Evolutionary conservation across 108 stramenopile species (phyloP).

Genomic region (Skeletonema tropicum): DNA sequence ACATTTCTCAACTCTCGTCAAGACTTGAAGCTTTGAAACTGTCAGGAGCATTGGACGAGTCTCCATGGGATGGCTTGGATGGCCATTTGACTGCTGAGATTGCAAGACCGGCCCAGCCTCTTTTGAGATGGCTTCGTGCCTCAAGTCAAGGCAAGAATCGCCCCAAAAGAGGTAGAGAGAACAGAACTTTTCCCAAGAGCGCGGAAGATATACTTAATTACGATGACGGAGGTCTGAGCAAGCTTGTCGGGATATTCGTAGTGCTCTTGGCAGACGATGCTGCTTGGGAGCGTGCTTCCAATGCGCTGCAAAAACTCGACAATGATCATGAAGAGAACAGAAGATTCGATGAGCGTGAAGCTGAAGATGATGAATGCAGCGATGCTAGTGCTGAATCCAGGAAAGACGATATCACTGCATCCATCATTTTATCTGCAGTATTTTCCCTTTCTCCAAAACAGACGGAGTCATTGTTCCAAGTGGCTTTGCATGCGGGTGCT

Average conservation of each 20-base stretch:
- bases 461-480: constrained; percentile 1
- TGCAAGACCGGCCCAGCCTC: background rate
- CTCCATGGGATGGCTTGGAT: constrained; percentile 36
- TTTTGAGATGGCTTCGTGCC: background rate
- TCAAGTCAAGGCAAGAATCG: background rate
- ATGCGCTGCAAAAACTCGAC: constrained; percentile 8
- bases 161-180: background rate
- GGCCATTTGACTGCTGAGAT: constrained; percentile 27
- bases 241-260: constrained; percentile 25
- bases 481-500: constrained; percentile 14
- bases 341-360: background rate
- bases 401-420: constrained; percentile 28
- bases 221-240: constrained; percentile 37
- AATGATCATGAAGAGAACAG: background rate
- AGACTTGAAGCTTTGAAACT: constrained; percentile 21
- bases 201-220: constrained; percentile 5
- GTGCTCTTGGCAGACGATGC: constrained; percentile 22
- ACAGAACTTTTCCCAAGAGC: background rate
- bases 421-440: constrained; percentile 12
- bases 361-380: constrained; percentile 8
- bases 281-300: constrained; percentile 20
- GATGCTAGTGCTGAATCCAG: constrained; percentile 9
- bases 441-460: constrained; percentile 8
- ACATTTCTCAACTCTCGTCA: constrained; percentile 17
- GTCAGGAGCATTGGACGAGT: constrained; percentile 28